Evolutionary conservation across 805 yeast species (phyloP), one percentile per base, ranked within the genome.

Genomic region (Saturnispora saitoi): DNA sequence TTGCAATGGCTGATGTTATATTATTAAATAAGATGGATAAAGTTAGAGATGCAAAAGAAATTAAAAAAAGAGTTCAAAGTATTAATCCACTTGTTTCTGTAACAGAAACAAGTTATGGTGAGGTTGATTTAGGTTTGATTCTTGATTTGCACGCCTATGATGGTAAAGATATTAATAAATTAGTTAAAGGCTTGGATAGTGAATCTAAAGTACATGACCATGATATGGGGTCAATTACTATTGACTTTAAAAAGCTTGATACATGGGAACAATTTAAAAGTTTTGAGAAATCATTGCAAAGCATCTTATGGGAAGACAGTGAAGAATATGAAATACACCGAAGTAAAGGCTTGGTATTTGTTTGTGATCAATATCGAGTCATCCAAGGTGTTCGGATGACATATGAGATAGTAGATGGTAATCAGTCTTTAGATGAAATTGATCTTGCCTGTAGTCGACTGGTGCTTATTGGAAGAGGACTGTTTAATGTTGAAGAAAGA

Each of bases 301-400:
- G 70, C 11, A 60, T 88, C 1, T 66, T 91, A 24, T 91, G 99
- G 98, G 93, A 78, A 57, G 72, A 67, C 50, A 67, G 56, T 19
- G 70, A 71, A 30, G 96, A 88, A 52, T 34, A 34, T 34, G 38
- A 34, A 15, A 72, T 93, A 2, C 96, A 89, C 56, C 69, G 98
- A 53, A 69, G 84, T 2, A 93, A 93, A 61, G 98, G 96, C 1
- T 63, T 86, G 9, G 54, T 89, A 7, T 73, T 81, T 52, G 59
- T 64, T 7, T 62, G 60, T 2, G 58, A 64, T 3, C 64, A 62
- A 7, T 79, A 74, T 20, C 73, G 76, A 54, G 85, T 89, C 7
- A 67, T 93, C 10, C 99, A 93, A 63, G 98, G 95, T 11, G 99
- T 93, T 0, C 72, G 98, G 51, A 93, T 89, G 48, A 88, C 95